Evolutionary conservation across 345 rosid species (phyloP), one percentile per base, ranked within the genome.

Genomic region (Euphorbia peplus): DNA sequence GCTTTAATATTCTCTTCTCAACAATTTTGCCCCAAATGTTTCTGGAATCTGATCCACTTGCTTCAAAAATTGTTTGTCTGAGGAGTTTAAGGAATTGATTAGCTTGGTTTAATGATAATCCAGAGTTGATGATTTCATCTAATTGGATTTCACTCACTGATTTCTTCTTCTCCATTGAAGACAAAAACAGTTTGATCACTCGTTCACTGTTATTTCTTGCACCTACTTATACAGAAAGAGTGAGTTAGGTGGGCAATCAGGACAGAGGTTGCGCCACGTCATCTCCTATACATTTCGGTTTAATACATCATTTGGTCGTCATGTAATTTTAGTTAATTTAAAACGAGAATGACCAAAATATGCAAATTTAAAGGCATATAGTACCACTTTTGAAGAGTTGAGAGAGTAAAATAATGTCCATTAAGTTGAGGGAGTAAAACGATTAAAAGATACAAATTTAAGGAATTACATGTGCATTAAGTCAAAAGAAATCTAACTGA

Each of bases 11-110:
- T 73, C 75, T 74, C 60, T 66, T 69, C 59, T 41, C 77, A 63
- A 88, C 81, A 76, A 91, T 55, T 72, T 66, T 73, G 37, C 75
- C 63, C 98, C 97, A 91, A 60, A 89, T 76, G 67, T 83, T 85
- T 70, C 81, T 84, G 37, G 84, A 86, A 48, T 84, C 92, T 47
- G 28, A 54, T 44, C 60, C 72, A 66, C 63, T 54, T n/a, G 48
- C 56, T 22, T 9, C 60, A 51, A 68, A 54, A 16, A 83, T 51
- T 46, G 79, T 82, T 56, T 75, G 75, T 55, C 39, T 74, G 19
- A 87, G 71, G 28, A 70, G 46, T 67, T 42, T 62, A 1, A 80
- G 70, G 62, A 92, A 70, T 26, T 76, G 52, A 42, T 69, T 63
- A 3, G 92, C 92, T 3, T 81, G 87, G 57, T 76, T 82, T 18